Evolutionary conservation across 805 yeast genomes (phyloP), one percentile per base, ranked within the genome.

Genomic region (Candida oleophila): DNA sequence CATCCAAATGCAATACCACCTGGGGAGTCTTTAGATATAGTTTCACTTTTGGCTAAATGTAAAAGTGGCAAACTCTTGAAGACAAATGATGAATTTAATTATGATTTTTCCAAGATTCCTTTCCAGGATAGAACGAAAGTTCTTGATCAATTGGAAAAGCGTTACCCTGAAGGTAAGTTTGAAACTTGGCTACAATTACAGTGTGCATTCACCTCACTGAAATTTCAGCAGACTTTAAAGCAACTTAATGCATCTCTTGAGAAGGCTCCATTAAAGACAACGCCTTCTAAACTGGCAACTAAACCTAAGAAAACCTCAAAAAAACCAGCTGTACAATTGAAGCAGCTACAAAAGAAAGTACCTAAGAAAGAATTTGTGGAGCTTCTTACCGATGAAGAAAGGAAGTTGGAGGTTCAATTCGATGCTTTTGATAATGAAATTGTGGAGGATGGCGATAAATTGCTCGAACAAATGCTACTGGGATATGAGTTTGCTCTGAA

Each of bases 21-120:
- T 4, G 99, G 99, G 9, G 90, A 86, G 60, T 80, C 89, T 0
- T 57, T 87, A 14, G 82, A 82, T 51, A 89, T 94, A 20, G 55
- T 52, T 25, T 55, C 70, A 38, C 61, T 91, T 22, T 60, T 87
- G 43, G 66, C 66, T 4, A 73, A 65, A n/a, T 51, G 57, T n/a
- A 48, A 49, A 1, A 41, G 53, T 19, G 63, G 59, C 3, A 47
- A 49, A 8, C 21, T 51, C 5, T 48, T 62, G 37, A 32, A 45
- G 25, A 49, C 48, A 35, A 22, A 48, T 40, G 34, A 34, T 36
- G 22, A 41, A 21, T 16, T 48, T 54, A 22, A 45, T 22, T 47
- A 25, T 21, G 38, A 44, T 30, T 50, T 41, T 20, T 41, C 33
- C 2, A 40, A 47, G 8, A 41, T 52, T 16, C 38, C 48, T 19